Conservation (phyloP, 139 green algal genomes). For the Tetradesmus lagerheimii region DNA sequence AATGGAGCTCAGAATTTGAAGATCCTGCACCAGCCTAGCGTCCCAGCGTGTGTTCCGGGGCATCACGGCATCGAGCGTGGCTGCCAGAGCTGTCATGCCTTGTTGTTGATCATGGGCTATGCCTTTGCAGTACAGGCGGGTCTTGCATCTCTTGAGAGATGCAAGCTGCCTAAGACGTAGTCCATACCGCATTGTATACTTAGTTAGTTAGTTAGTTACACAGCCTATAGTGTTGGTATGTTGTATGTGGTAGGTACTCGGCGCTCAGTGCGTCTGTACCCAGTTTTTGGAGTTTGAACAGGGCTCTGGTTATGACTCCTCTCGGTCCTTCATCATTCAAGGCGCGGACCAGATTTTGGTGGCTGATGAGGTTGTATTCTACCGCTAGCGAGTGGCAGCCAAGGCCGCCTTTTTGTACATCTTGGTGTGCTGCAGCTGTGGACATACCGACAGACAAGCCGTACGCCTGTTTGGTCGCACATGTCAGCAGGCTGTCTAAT, state of each 20-base stretch:
- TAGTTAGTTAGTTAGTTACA: no score
- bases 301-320: no score
- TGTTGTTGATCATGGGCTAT: not conserved
- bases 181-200: not conserved
- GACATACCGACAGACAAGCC: not conserved
- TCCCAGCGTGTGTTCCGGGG: not conserved
- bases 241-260: not conserved
- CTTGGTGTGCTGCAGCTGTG: not conserved
- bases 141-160: no score
- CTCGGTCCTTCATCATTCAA: conserved; percentile 18
- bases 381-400: conserved; percentile 32
- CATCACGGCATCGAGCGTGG: no score
- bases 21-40: not conserved
- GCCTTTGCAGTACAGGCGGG: not conserved
- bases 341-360: not conserved
- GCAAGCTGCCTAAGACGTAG: not conserved
- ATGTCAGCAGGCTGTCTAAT: not conserved
- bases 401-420: not conserved
- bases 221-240: no score
- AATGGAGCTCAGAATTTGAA: not conserved
- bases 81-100: no score
- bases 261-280: not conserved
- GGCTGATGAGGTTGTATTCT: conserved; percentile 3
- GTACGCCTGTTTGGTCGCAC: conserved; percentile 5
- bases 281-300: not conserved